These are phyloP conservation scores for Penicillium hesseltinei DNA, from an alignment of 2,329 filamentous ascomycete genomes.

Conservation along the genomic window DNA sequence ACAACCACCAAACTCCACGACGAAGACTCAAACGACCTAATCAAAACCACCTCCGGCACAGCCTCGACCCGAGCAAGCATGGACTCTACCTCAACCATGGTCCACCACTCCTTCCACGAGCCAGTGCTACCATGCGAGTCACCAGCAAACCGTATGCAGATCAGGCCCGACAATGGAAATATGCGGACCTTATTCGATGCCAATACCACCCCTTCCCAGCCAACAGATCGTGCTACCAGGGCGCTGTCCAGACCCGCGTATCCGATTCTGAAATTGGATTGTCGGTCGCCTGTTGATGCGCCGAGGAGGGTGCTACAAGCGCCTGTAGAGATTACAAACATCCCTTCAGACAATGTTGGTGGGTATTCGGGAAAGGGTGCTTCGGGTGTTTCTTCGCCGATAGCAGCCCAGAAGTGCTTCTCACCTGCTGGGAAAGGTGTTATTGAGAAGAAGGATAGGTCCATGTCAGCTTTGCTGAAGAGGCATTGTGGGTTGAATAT, in stretches of 20 bases:
- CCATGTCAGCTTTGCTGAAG: conserved; percentile 16
- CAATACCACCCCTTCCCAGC: neutral
- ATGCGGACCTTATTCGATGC: conserved; percentile 16
- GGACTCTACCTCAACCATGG: conserved; percentile 16
- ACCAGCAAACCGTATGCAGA: conserved; percentile 7
- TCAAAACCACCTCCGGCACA: conserved; percentile 16
- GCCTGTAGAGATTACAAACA: conserved; percentile 10
- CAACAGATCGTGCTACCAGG: conserved; percentile 2
- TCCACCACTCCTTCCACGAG: conserved; percentile 12
- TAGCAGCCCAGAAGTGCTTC: neutral
- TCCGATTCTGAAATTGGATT: conserved; percentile 21
- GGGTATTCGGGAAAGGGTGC: too few relatives aligned
- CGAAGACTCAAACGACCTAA: conserved; percentile 24
- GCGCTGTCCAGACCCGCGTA: conserved; percentile 16
- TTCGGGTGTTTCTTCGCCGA: neutral
- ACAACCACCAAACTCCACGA: conserved; percentile 14
- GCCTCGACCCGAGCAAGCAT: conserved; percentile 15
- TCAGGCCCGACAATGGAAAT: conserved; percentile 11
- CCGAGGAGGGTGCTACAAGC: conserved; percentile 11
- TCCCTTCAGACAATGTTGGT: neutral
- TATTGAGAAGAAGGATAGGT: conserved; percentile 10
- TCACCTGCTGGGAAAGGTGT: neutral
- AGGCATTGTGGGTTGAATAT: conserved; percentile 14
- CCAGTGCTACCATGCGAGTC: conserved; percentile 13
- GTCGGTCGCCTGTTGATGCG: conserved; percentile 8